These are phyloP conservation scores for Acanthamoeba healyi DNA, from an alignment of 208 protist species.

Conservation along the genomic window DNA sequence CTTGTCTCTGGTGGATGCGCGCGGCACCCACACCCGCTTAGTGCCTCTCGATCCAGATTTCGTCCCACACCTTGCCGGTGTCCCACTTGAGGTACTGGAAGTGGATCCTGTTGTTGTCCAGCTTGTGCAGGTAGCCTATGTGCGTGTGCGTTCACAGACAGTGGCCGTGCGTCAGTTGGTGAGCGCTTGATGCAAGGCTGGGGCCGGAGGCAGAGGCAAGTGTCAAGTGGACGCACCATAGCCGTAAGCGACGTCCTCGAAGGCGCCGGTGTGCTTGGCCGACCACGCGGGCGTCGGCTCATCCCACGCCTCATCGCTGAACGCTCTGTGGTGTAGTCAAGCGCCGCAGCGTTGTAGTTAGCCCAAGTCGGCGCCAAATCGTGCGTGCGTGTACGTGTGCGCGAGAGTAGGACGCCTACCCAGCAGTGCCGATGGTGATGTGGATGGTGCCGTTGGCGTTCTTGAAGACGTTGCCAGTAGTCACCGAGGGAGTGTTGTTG, in stretches of 20 bases:
- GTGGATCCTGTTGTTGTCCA: constrained; percentile 40
- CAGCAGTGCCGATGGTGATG: constrained; percentile 64
- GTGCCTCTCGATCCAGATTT: background rate
- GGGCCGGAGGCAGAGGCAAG: background rate
- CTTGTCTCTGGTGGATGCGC: too few relatives aligned
- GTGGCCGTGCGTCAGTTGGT: background rate
- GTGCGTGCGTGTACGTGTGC: too few relatives aligned
- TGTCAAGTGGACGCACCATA: background rate
- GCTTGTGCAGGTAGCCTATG: constrained; percentile 24
- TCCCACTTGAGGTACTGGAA: constrained; percentile 38
- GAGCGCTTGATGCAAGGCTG: too few relatives aligned
- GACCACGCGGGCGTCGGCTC: constrained; percentile 41
- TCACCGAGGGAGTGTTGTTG: constrained; percentile 17
- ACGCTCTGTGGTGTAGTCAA: constrained; percentile 51
- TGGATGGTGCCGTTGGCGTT: constrained; percentile 64
- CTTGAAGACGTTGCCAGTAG: constrained; percentile 35
- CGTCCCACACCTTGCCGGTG: constrained; percentile 41
- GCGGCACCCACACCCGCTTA: too few relatives aligned
- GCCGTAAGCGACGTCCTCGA: constrained; percentile 15
- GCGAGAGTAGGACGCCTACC: background rate
- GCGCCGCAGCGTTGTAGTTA: too few relatives aligned
- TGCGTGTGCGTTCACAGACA: background rate
- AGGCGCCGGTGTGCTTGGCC: background rate
- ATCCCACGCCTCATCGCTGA: constrained; percentile 34
- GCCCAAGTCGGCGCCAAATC: too few relatives aligned